A percentile compares a stretch with the other conserved stretches of the same genome.
These are phyloP conservation scores for Fusarium sp. DNA, from an alignment of 2,329 filamentous ascomycete species.

Conservation along the genomic window DNA sequence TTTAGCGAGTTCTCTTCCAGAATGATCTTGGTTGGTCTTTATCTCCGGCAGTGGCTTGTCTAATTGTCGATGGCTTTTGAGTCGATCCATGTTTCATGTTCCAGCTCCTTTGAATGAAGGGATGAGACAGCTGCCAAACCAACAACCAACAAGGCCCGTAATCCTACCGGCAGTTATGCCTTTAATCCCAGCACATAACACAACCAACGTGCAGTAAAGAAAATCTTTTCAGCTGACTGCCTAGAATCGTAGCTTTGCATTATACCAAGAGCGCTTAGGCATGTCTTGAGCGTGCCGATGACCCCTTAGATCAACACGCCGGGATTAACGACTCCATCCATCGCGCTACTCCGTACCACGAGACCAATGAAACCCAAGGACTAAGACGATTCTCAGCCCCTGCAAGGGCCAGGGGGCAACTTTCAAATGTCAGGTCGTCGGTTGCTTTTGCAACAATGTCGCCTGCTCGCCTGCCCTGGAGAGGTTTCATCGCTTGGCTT, in stretches of 20 bases:
- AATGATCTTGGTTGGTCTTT: slow-evolving; percentile 15
- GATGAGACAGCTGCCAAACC: background rate
- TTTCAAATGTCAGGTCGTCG: slow-evolving; percentile 14
- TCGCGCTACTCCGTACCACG: background rate
- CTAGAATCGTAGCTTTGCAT: background rate
- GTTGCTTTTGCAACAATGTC: slow-evolving; percentile 5
- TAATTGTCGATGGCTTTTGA: background rate
- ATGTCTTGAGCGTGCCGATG: slow-evolving; percentile 4
- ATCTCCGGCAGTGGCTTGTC: slow-evolving; percentile 4
- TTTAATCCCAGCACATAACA: background rate
- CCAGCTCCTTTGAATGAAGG: background rate
- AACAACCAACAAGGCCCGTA: background rate
- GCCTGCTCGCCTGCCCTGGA: slow-evolving; percentile 3
- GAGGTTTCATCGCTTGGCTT: slow-evolving; percentile 12
- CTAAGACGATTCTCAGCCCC: slow-evolving; percentile 11
- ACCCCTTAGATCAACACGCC: slow-evolving; percentile 26
- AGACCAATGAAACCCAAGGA: slow-evolving; percentile 22
- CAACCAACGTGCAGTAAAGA: background rate
- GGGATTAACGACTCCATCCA: slow-evolving; percentile 12
- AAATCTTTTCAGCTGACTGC: background rate
- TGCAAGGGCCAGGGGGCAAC: slow-evolving; percentile 24
- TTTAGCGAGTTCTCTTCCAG: slow-evolving; percentile 1
- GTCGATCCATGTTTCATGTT: slow-evolving; percentile 22
- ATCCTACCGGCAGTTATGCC: background rate
- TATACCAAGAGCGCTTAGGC: background rate